These are phyloP conservation scores for Hyaloperonospora brassicae DNA, from an alignment of 352 stramenopile species.

Conservation along the genomic window DNA sequence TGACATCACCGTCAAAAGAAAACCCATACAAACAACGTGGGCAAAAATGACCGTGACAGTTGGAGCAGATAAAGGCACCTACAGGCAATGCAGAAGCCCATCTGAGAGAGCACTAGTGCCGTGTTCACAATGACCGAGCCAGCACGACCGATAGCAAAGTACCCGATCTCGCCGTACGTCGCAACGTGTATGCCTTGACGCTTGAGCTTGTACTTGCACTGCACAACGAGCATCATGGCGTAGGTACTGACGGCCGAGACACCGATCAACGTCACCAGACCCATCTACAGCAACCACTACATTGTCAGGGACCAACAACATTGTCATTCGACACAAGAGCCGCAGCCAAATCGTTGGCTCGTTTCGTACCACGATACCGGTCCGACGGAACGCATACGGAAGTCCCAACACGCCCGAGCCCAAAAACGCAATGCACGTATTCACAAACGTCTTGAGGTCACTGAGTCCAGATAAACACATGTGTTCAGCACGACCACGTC, in stretches of 20 bases:
- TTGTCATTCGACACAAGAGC: no score
- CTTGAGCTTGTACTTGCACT: constrained; percentile 75
- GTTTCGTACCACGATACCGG: constrained; percentile 58
- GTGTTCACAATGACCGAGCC: constrained; percentile 77
- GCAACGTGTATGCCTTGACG: constrained; percentile 35
- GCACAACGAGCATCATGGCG: constrained; percentile 67
- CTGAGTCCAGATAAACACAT: constrained; percentile 10
- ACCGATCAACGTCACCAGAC: constrained; percentile 40
- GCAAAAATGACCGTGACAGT: not conserved
- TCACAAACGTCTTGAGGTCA: constrained; percentile 59
- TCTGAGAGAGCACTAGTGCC: constrained; percentile 74
- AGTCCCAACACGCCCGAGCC: constrained; percentile 86
- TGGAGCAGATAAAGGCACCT: constrained; percentile 5
- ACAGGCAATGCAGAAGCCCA: constrained; percentile 86
- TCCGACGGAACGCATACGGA: constrained; percentile 85
- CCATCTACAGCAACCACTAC: constrained; percentile 27
- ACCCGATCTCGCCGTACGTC: constrained; percentile 85
- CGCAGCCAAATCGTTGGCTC: constrained; percentile 2
- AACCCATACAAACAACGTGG: constrained; percentile 2
- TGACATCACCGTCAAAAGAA: constrained; percentile 4
- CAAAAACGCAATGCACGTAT: constrained; percentile 88
- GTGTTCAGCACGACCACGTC: not conserved
- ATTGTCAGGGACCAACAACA: constrained; percentile 1
- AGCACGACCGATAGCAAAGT: constrained; percentile 53
- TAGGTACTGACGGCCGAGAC: constrained; percentile 58